These are phyloP conservation scores for Mycena alexandri DNA, from an alignment of 768 basidiomycete genomes.

Conservation along the genomic window DNA sequence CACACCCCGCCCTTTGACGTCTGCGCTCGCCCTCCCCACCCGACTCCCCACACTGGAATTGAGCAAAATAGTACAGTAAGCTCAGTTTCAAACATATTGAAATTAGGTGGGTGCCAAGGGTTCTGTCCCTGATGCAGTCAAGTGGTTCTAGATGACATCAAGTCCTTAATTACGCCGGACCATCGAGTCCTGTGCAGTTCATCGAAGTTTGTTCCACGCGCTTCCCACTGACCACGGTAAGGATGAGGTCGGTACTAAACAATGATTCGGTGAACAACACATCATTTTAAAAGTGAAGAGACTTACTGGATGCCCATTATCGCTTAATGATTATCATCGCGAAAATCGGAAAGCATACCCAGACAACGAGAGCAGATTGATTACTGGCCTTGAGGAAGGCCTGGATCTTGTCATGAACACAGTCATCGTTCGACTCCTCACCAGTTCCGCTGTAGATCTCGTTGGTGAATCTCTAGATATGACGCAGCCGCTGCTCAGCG, in stretches of 20 bases:
- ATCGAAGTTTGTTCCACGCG: conserved; percentile 11
- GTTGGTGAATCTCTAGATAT: conserved; percentile 5
- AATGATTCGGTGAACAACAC: conserved; percentile 5
- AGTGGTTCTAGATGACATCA: no score
- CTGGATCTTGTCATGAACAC: conserved; percentile 8
- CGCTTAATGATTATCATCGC: neutral
- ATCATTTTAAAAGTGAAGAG: conserved; percentile 2
- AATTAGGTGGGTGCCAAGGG: no score
- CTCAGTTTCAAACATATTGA: no score
- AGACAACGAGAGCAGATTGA: conserved; percentile 17
- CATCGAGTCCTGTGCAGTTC: conserved; percentile 23
- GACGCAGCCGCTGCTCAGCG: neutral
- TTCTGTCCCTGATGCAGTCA: no score
- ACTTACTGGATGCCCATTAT: conserved; percentile 5
- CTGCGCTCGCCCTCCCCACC: no score
- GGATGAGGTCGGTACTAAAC: conserved; percentile 13
- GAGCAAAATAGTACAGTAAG: no score
- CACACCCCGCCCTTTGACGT: no score
- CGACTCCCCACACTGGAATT: no score
- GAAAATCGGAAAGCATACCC: conserved; percentile 12
- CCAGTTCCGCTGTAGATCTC: conserved; percentile 9
- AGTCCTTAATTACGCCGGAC: conserved; percentile 3
- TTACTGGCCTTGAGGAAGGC: conserved; percentile 16
- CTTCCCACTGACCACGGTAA: conserved; percentile 13
- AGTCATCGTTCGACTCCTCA: conserved; percentile 14